These are phyloP conservation scores for Umbelopsis sp. DNA, from an alignment of 371 early-diverging fungal genomes.

Conservation along the genomic window DNA sequence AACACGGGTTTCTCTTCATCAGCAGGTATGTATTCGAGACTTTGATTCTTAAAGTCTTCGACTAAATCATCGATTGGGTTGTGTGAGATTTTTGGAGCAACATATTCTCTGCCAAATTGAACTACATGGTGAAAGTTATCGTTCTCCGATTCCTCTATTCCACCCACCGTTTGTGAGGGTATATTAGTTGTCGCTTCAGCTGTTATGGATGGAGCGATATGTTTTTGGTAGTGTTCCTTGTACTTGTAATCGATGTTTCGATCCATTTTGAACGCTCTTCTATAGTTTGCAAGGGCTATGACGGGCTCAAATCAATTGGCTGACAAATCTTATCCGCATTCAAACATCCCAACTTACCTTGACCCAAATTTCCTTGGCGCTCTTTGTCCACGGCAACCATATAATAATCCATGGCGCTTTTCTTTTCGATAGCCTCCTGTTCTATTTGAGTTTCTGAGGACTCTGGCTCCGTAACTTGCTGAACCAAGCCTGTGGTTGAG, in stretches of 20 bases:
- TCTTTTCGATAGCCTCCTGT: slow-evolving; percentile 14
- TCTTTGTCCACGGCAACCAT: slow-evolving; percentile 51
- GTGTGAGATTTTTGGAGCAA: slow-evolving; percentile 29
- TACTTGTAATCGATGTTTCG: slow-evolving; percentile 51
- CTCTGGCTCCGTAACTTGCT: slow-evolving; percentile 23
- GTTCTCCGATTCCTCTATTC: slow-evolving; percentile 12
- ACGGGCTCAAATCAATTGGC: neutral
- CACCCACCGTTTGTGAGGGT: neutral
- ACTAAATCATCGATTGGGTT: slow-evolving; percentile 40
- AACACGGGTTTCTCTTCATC: slow-evolving; percentile 44
- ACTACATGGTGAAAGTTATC: slow-evolving; percentile 42
- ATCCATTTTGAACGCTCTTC: slow-evolving; percentile 57
- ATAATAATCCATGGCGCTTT: slow-evolving; percentile 53
- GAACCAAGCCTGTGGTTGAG: slow-evolving; percentile 8
- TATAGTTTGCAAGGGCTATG: slow-evolving; percentile 54
- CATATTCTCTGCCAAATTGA: slow-evolving; percentile 43
- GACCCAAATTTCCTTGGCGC: slow-evolving; percentile 51
- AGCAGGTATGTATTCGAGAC: slow-evolving; percentile 32
- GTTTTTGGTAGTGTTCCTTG: slow-evolving; percentile 39
- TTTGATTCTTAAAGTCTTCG: slow-evolving; percentile 27
- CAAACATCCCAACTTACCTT: slow-evolving; percentile 37
- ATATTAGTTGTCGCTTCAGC: slow-evolving; percentile 20
- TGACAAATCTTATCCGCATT: neutral
- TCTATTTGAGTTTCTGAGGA: slow-evolving; percentile 1
- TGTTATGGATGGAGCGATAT: slow-evolving; percentile 27